These are phyloP conservation scores for Colletotrichum sp. DNA, from an alignment of 2,329 filamentous ascomycete species.

Conservation along the genomic window DNA sequence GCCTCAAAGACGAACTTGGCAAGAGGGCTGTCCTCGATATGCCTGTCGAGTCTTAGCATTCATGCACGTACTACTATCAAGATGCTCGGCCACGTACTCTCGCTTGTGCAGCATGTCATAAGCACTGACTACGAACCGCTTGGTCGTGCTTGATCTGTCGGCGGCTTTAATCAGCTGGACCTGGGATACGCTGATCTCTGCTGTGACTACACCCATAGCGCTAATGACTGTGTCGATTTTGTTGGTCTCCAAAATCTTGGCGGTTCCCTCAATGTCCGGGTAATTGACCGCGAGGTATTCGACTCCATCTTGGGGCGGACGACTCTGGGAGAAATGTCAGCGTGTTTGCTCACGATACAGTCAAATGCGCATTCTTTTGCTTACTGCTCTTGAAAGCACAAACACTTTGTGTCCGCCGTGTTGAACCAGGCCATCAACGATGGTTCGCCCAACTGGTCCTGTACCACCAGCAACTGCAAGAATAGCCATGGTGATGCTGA, in stretches of 20 bases:
- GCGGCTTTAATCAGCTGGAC: slow-evolving; percentile 49
- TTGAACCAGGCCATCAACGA: slow-evolving; percentile 47
- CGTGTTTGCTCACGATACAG: fast-evolving
- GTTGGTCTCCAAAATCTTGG: slow-evolving; percentile 33
- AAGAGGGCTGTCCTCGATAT: slow-evolving; percentile 23
- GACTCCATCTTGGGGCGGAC: not conserved
- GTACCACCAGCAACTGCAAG: slow-evolving; percentile 53
- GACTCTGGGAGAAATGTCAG: not conserved
- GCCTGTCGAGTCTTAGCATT: not conserved
- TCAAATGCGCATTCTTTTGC: not conserved
- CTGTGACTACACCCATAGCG: slow-evolving; percentile 29
- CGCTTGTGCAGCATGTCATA: slow-evolving; percentile 37
- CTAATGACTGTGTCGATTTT: slow-evolving; percentile 50
- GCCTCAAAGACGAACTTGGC: slow-evolving; percentile 27
- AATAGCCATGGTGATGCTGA: slow-evolving; percentile 13
- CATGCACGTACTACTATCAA: fast-evolving
- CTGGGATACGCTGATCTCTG: slow-evolving; percentile 34
- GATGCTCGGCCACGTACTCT: not conserved
- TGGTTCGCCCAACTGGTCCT: slow-evolving; percentile 48
- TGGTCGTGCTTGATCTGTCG: slow-evolving; percentile 39
- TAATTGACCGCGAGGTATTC: slow-evolving; percentile 31
- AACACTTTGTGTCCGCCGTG: slow-evolving; percentile 40
- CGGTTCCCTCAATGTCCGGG: slow-evolving; percentile 22
- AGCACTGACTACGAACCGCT: slow-evolving; percentile 47
- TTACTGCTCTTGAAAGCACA: slow-evolving; percentile 44